Evolutionary conservation across 2,329 filamentous ascomycete genomes (phyloP), one percentile per base, ranked within the genome.

Genomic region (Stachybotrys elegans): DNA sequence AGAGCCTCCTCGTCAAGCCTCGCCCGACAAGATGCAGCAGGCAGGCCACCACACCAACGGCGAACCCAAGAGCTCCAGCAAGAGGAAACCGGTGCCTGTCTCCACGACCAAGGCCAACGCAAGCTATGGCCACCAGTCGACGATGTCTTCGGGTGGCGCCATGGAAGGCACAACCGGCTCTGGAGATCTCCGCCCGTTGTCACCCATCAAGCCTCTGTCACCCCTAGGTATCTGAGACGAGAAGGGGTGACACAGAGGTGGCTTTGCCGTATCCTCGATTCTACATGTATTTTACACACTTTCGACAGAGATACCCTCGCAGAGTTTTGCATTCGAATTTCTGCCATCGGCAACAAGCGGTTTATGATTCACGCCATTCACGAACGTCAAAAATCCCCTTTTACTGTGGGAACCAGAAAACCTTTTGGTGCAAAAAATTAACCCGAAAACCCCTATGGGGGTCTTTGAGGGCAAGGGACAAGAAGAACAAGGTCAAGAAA

Each of bases 131-230:
- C 57, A 59, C 46, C 69, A 71, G 32, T 68, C 68, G 11, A 62
- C 66, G 22, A 70, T 73, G 25, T 71, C 71, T 13, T 70, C 66
- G 9, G 54, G 76, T 43, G 72, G 70, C n/a, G 63, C 70, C 40
- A 65, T 67, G 38, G 72, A 67, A 47, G 67, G 72, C 9, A 55
- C 51, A 23, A 57, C 60, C 39, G 44, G 45, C 27, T 48, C 66
- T n/a, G 64, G 63, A 22, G 74, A 78, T 42, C 53, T 81, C 35
- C 69, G 76, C 35, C 78, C 78, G 3, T 60, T 85, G 27, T 84
- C 81, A 47, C 81, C 81, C 5, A 84, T 85, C 56, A 80, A 82
- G 60, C 81, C 81, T 34, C 62, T 84, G 38, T 84, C 80, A 27
- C 81, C 81, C 12, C 66, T 83, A 57, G 76, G 78, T 48, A 76